phyloP scores from a whole-genome alignment of 108 stramenopile genomes.

The Schizochytrium sp. region DNA sequence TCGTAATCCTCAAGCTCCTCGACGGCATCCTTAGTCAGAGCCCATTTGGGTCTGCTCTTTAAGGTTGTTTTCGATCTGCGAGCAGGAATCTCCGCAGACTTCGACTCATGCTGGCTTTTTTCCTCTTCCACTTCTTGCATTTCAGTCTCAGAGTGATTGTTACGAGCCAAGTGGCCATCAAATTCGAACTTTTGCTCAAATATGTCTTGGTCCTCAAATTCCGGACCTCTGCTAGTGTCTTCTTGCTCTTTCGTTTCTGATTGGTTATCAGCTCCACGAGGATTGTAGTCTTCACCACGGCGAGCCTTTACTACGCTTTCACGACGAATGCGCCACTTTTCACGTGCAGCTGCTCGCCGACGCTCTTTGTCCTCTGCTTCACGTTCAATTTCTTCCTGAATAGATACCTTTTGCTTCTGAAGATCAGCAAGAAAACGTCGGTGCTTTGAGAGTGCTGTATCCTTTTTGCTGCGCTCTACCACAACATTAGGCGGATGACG shows the following conservation, averaged over 20 bases:
- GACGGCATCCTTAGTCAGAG: constrained; percentile 79
- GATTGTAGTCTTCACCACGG: constrained; percentile 26
- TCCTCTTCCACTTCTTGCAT: no score
- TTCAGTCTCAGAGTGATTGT: no score
- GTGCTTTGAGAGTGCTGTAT: constrained; percentile 62
- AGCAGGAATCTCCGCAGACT: no score
- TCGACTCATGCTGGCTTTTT: no score
- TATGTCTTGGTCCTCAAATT: no score
- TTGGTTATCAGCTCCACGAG: neutral
- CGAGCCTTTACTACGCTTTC: constrained; percentile 43
- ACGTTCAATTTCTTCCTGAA: constrained; percentile 69
- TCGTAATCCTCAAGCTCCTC: constrained; percentile 72
- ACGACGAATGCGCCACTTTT: constrained; percentile 42
- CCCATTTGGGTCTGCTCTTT: constrained; percentile 79
- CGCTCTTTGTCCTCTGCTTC: constrained; percentile 50
- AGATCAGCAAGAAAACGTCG: constrained; percentile 71
- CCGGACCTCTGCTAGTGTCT: constrained; percentile 2
- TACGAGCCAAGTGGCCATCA: no score
- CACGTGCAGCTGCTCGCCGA: neutral
- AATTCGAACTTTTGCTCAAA: no score
- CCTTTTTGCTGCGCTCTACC: constrained; percentile 51
- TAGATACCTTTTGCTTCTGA: constrained; percentile 69
- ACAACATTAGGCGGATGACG: constrained; percentile 50
- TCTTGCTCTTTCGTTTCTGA: constrained; percentile 40
- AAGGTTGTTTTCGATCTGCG: neutral